Evolutionary conservation across 352 stramenopile genomes (phyloP), one percentile per base, ranked within the genome.

Genomic region (Pythium chondricola): DNA sequence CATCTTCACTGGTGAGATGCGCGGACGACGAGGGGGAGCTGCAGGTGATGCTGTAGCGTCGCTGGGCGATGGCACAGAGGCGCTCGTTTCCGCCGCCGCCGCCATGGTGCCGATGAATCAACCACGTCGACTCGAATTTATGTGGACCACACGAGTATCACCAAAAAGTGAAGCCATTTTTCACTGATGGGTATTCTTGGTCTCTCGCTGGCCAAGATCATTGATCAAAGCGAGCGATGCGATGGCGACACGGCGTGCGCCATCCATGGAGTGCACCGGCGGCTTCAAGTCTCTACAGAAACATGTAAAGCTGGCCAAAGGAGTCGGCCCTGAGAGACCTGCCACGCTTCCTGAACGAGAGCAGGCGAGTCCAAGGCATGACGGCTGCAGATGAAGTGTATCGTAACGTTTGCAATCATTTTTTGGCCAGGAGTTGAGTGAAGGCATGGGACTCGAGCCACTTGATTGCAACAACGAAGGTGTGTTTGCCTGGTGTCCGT

Each of bases 251-350:
- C 29, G 18, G 5, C 43, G 29, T 22, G 25, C 33, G 22, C 20
- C 36, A 3, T 21, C 36, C 16, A 67, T 67, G 52, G 44, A 65
- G 18, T 59, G 53, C 31, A 55, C 57, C 4, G 52, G 52, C 20
- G 62, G 70, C 40, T 78, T 82, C 32, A 61, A 58, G 37, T 58
- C 62, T 21, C 65, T 77, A 4, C 65, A 63, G 11, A 68, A 37
- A n/a, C 71, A 74, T 26, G 65, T 77, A 1, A 66, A 67, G 18
- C 58, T 55, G 2, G 35, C 47, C 10, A 83, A 71, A 44, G 38
- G 51, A 14, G 40, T 6, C 6, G n/a, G 10, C 4, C 25, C 9
- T 10, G 39, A 22, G 21, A 55, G 22, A 50, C 58, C 22, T 21
- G 3, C 5, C 4, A 0, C 10, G 27, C 33, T 20, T 2, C 13